A percentile compares a stretch with the other conserved stretches of the same genome.
Evolutionary conservation across 139 green algal genomes (phyloP).

Genomic region (Chlamydomonas asymmetrica): DNA sequence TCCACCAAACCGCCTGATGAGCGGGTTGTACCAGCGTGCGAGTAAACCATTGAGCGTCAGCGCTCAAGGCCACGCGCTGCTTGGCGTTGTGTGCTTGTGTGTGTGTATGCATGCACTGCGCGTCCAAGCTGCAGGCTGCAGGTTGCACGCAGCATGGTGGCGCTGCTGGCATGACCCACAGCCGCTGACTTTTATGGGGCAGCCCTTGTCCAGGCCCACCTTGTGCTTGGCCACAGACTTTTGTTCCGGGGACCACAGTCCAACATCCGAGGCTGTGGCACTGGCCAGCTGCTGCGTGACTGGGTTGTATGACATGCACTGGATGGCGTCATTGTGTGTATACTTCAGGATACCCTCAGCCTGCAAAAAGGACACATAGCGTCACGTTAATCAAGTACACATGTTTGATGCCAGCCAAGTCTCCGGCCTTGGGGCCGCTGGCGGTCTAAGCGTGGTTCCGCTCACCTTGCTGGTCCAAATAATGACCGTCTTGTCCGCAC

Average conservation of each 20-base stretch:
- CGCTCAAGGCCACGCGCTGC: no score
- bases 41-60: no score
- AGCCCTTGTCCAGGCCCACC: no score
- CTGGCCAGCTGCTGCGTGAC: conserved; percentile 82
- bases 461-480: conserved; percentile 84
- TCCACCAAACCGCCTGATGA: no score
- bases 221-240: conserved; percentile 87
- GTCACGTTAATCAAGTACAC: no score
- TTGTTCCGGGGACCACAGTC: conserved; percentile 84
- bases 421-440: no score
- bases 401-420: no score
- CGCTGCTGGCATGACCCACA: neutral
- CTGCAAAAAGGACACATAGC: conserved; percentile 29
- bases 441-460: no score
- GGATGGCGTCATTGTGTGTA: conserved; percentile 78
- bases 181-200: neutral
- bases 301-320: conserved; percentile 82
- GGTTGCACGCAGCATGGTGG: neutral
- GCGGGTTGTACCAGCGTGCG: no score
- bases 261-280: conserved; percentile 73
- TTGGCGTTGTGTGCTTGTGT: neutral
- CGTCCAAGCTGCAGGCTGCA: neutral
- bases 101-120: neutral
- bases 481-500: conserved; percentile 86
- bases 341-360: conserved; percentile 85